Evolutionary conservation across 2,329 filamentous ascomycete genomes (phyloP).

Genomic region (Fusarium graminum): DNA sequence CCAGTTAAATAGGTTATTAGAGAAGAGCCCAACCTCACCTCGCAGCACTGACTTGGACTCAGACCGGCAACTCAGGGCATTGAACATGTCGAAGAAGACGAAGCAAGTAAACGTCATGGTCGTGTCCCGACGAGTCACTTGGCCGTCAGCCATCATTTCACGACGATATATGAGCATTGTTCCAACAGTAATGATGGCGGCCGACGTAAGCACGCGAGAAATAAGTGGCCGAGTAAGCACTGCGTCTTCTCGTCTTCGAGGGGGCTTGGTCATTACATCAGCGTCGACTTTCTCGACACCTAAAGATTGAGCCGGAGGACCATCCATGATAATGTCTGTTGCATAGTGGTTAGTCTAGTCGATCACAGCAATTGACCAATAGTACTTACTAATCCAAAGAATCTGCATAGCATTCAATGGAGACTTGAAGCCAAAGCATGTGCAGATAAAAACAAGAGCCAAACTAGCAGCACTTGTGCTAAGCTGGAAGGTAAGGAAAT

Average conservation of each 20-base stretch:
- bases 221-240: conserved; percentile 90
- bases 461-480: conserved; percentile 96
- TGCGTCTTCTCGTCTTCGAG: conserved; percentile 84
- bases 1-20: conserved; percentile 96
- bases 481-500: conserved; percentile 98
- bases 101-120: conserved; percentile 99
- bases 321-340: conserved; percentile 98
- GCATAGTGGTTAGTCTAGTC: conserved; percentile 29
- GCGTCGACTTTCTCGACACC: conserved; percentile 96
- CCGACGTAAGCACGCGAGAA: conserved; percentile 86
- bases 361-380: neutral
- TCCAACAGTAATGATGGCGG: conserved; percentile 89
- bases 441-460: conserved; percentile 91
- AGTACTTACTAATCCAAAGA: conserved; percentile 93
- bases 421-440: conserved; percentile 91
- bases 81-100: conserved; percentile 99
- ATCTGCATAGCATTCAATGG: conserved; percentile 99
- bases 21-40: conserved; percentile 85
- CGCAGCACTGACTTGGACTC: conserved; percentile 89
- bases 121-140: conserved; percentile 91
- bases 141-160: conserved; percentile 87
- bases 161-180: conserved; percentile 91
- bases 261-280: conserved; percentile 91
- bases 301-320: conserved; percentile 94
- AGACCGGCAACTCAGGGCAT: conserved; percentile 91